Conservation (phyloP, 2,329 filamentous ascomycete species). For the Zymoseptoria pseudotritici region DNA sequence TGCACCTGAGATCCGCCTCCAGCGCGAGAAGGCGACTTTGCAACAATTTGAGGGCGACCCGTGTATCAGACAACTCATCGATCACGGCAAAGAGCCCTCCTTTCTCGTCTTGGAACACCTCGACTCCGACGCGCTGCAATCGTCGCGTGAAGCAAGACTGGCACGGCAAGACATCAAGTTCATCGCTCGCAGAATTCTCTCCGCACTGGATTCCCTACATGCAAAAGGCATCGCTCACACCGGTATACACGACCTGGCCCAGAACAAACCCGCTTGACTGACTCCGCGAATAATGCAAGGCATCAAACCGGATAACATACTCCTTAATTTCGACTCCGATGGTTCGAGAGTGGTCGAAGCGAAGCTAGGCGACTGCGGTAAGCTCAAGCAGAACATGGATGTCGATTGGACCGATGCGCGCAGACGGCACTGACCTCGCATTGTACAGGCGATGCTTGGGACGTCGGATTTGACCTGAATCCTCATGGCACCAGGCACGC, state of each 20-base stretch:
- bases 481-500: constrained; percentile 15
- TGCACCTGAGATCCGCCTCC: constrained; percentile 4
- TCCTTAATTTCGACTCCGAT: constrained; percentile 27
- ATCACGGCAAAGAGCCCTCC: constrained; percentile 5
- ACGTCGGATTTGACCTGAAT: constrained; percentile 16
- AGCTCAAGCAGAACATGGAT: constrained; percentile 2
- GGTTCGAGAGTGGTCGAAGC: constrained; percentile 27
- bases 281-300: constrained; percentile 14
- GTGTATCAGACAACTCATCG: constrained; percentile 7
- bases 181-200: constrained; percentile 17
- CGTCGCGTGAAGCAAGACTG: constrained; percentile 3
- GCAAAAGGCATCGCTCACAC: constrained; percentile 25
- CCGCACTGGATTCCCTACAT: constrained; percentile 23
- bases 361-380: constrained; percentile 20
- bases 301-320: constrained; percentile 34
- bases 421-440: constrained; percentile 1
- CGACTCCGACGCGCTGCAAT: constrained; percentile 5
- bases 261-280: constrained; percentile 11
- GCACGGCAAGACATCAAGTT: constrained; percentile 13
- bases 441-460: constrained; percentile 5
- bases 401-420: not conserved
- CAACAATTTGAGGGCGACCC: constrained; percentile 6
- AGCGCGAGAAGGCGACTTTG: constrained; percentile 6
- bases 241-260: constrained; percentile 2
- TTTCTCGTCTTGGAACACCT: constrained; percentile 7